A percentile compares a stretch with the other conserved stretches of the same genome.
Evolutionary conservation across 257 asterid species (phyloP).

Genomic region (Jasminum sambac): DNA sequence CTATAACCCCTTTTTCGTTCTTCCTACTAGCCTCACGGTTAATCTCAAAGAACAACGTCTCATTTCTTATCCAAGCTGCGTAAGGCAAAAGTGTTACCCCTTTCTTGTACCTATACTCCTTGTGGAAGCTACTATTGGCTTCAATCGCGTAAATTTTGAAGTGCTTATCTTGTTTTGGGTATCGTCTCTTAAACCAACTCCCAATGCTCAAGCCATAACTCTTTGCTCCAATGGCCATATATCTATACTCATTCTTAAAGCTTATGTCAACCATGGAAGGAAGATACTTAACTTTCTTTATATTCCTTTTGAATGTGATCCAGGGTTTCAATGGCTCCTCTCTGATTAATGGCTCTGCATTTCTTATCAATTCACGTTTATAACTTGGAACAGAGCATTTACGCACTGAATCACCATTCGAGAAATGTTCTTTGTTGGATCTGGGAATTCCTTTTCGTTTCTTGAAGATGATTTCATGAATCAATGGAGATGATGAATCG

Average conservation of each 20-base stretch:
- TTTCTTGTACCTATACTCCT: slow-evolving; percentile 42
- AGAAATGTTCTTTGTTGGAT: background rate
- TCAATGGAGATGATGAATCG: slow-evolving; percentile 24
- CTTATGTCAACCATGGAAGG: slow-evolving; percentile 56
- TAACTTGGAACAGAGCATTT: slow-evolving; percentile 32
- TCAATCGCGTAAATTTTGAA: slow-evolving; percentile 62
- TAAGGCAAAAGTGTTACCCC: slow-evolving; percentile 50
- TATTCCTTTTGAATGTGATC: slow-evolving; percentile 42
- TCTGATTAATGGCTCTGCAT: slow-evolving; percentile 38
- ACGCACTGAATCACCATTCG: slow-evolving; percentile 10
- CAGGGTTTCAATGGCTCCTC: slow-evolving; percentile 51
- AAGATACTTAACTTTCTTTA: slow-evolving; percentile 48
- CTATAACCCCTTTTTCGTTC: slow-evolving; percentile 43
- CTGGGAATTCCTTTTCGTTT: slow-evolving; percentile 27
- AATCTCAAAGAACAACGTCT: slow-evolving; percentile 57
- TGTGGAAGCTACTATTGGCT: slow-evolving; percentile 47
- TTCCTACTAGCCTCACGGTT: slow-evolving; percentile 36
- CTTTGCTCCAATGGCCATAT: slow-evolving; percentile 63
- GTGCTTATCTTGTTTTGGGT: slow-evolving; percentile 60
- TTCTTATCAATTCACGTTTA: slow-evolving; percentile 35
- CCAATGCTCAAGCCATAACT: slow-evolving; percentile 63
- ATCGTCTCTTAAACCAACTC: slow-evolving; percentile 58
- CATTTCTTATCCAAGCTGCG: slow-evolving; percentile 70
- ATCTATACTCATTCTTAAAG: slow-evolving; percentile 51
- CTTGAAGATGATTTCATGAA: slow-evolving; percentile 44